These are phyloP conservation scores for Dissoconium aciculare DNA, from an alignment of 2,329 filamentous ascomycete species.

Conservation along the genomic window DNA sequence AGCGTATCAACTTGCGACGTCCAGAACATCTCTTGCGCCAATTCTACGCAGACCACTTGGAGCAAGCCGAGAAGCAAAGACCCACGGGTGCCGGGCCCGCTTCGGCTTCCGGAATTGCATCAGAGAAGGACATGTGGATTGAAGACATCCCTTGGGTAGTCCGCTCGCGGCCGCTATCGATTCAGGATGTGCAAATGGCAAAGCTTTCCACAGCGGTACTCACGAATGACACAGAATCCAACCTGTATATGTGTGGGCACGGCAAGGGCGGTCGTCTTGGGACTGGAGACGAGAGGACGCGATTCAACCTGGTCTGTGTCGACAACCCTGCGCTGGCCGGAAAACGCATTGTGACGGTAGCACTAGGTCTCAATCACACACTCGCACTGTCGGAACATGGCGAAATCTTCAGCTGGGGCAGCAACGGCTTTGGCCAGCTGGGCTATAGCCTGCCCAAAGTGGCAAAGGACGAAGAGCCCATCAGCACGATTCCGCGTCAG, in stretches of 20 bases:
- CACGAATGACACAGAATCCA: slow-evolving; percentile 73
- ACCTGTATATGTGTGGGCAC: slow-evolving; percentile 84
- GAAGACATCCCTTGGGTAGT: slow-evolving; percentile 57
- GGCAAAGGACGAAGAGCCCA: slow-evolving; percentile 63
- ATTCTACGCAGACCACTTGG: slow-evolving; percentile 55
- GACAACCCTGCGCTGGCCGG: slow-evolving; percentile 58
- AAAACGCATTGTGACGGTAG: slow-evolving; percentile 60
- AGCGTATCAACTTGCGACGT: slow-evolving; percentile 61
- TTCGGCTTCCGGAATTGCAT: slow-evolving; percentile 10
- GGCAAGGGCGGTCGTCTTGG: slow-evolving; percentile 81
- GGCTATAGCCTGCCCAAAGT: slow-evolving; percentile 65
- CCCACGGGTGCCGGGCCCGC: slow-evolving; percentile 25
- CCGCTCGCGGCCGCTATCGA: slow-evolving; percentile 53
- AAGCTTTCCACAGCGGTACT: slow-evolving; percentile 85
- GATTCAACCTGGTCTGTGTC: slow-evolving; percentile 73
- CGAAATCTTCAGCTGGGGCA: slow-evolving; percentile 91
- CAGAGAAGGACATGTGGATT: slow-evolving; percentile 21
- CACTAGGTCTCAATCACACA: slow-evolving; percentile 81
- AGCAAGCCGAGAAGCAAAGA: slow-evolving; percentile 26
- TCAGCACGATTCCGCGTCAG: slow-evolving; percentile 68
- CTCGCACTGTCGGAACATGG: slow-evolving; percentile 72
- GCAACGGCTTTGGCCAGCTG: slow-evolving; percentile 70
- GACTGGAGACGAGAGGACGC: slow-evolving; percentile 75
- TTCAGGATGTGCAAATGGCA: slow-evolving; percentile 72
- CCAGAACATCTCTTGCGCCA: slow-evolving; percentile 61